Evolutionary conservation across 1,284 basidiomycete genomes (phyloP), one percentile per base, ranked within the genome.

Genomic region (Ceratobasidium sp.): DNA sequence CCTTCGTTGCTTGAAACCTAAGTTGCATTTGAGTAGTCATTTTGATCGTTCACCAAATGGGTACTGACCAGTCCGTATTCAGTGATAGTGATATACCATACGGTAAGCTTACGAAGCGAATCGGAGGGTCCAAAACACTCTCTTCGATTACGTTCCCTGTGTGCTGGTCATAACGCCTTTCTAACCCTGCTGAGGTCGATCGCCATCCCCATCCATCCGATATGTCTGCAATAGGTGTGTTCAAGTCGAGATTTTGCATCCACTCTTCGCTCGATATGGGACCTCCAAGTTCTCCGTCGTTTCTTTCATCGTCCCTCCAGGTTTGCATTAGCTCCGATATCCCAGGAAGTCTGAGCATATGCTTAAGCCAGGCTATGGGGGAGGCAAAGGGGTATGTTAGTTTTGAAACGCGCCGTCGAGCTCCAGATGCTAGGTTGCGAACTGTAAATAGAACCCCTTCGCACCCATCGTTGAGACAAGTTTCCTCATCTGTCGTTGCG

Each of bases 1-100:
- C 46, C 23, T 65, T 65, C 18, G 45, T 50, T 2, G 62, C 46
- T 21, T 52, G 46, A 36, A 65, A 65, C 46, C 62, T 65, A n/a
- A n/a, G n/a, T n/a, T n/a, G n/a, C n/a, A 2, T 36, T 5, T 65
- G 16, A 21, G 50, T 1, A 14, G 8, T 4, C 34, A 21, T 14
- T 32, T 1, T n/a, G n/a, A 14, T 18, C 8, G 18, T 4, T 3
- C 2, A 6, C 14, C 5, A 3, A 4, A 34, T 16, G 45, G 28
- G 12, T 3, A 26, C 23, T 48, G 21, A 48, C 60, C 60, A 46
- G 30, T 62, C 60, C 5, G 43, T 46, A 30, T 62, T 62, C 23
- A 62, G 2, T 48, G 60, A 10, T 6, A 62, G 30, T 18, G 43
- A 62, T 23, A 62, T 8, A 4, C 60, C 60, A 48, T 28, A 48